Conservation (phyloP, 257 asterid genomes). For the Jaltomata sinuosa region DNA sequence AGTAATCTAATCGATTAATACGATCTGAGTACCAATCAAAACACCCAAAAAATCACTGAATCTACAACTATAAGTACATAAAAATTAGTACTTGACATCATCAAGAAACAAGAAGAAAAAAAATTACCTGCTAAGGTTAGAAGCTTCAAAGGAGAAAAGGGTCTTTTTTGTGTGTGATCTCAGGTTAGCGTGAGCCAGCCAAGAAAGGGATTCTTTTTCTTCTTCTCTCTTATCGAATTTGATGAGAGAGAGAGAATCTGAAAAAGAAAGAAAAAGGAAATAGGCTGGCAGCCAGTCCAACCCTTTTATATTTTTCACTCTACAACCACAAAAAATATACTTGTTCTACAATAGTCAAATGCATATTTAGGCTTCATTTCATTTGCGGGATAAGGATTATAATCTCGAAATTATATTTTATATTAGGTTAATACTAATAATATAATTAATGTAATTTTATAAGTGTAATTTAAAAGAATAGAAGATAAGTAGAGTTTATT, state of each 20-base stretch:
- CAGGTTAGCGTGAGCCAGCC: background rate
- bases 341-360: too few relatives aligned
- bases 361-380: too few relatives aligned
- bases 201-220: background rate
- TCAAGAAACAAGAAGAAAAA: background rate
- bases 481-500: too few relatives aligned
- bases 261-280: background rate
- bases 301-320: too few relatives aligned
- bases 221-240: constrained; percentile 6
- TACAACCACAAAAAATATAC: too few relatives aligned
- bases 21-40: constrained; percentile 2
- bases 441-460: too few relatives aligned
- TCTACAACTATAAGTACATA: background rate
- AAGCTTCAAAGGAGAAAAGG: background rate
- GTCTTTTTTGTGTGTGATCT: background rate
- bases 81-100: background rate
- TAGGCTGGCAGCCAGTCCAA: constrained; percentile 1
- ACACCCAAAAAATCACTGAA: background rate
- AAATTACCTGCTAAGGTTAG: background rate
- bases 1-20: background rate
- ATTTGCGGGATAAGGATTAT: too few relatives aligned
- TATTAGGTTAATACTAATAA: too few relatives aligned
- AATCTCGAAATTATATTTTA: too few relatives aligned
- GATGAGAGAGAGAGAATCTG: constrained; percentile 20
- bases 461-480: too few relatives aligned